phyloP scores from a whole-genome alignment of 2,329 filamentous ascomycete species.

The Clarireedia monteithiana region DNA sequence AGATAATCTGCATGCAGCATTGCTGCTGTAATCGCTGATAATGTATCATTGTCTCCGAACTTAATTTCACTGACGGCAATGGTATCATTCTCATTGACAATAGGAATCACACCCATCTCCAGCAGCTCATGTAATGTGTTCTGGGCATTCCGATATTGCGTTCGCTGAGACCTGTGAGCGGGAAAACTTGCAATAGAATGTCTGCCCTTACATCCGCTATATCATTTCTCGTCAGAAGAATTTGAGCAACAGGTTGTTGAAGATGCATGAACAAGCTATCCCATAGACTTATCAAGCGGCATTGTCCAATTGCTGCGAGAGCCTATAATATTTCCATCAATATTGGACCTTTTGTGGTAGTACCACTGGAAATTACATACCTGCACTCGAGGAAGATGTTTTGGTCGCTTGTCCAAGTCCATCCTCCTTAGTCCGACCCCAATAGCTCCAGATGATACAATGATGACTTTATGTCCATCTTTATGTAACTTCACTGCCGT shows the following conservation, averaged over 20 bases:
- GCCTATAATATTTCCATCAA: conserved; percentile 43
- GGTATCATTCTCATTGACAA: conserved; percentile 98
- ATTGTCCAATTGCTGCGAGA: conserved; percentile 92
- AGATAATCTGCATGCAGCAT: conserved; percentile 97
- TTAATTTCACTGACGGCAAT: conserved; percentile 97
- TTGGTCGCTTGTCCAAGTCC: conserved; percentile 80
- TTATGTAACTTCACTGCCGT: conserved; percentile 80
- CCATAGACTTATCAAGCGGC: conserved; percentile 90
- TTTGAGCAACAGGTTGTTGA: conserved; percentile 86
- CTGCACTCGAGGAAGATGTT: conserved; percentile 83
- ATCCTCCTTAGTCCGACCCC: conserved; percentile 87
- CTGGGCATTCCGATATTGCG: conserved; percentile 92
- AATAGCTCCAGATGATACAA: conserved; percentile 95
- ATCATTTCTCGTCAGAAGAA: conserved; percentile 88
- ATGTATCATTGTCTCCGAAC: conserved; percentile 96
- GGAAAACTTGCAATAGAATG: conserved; percentile 6
- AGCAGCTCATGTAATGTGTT: conserved; percentile 88
- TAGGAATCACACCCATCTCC: conserved; percentile 92
- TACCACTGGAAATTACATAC: conserved; percentile 32
- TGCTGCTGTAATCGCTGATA: conserved; percentile 91
- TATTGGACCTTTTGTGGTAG: not conserved
- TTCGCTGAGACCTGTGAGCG: conserved; percentile 46
- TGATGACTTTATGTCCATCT: conserved; percentile 88
- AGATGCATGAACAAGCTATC: conserved; percentile 85
- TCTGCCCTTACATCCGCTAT: conserved; percentile 70